phyloP scores from a whole-genome alignment of 768 basidiomycete species.

The Lactarius hatsudake region DNA sequence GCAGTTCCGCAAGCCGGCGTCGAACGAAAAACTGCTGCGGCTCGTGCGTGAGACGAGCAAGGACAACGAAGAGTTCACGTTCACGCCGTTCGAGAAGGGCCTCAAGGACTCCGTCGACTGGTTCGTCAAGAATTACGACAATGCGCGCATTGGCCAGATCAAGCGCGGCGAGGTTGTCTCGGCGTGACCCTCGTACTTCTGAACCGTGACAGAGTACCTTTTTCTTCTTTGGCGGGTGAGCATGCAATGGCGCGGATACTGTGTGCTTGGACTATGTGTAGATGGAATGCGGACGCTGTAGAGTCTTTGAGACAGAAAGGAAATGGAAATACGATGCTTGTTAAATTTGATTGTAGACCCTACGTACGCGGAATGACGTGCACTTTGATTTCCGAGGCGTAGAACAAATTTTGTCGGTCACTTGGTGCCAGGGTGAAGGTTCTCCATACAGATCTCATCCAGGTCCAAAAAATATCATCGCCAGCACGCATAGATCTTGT shows the following conservation, averaged over 20 bases:
- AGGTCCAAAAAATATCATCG: too few relatives aligned
- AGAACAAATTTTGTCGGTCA: neutral
- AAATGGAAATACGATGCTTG: neutral
- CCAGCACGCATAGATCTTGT: neutral
- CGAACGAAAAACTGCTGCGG: slow-evolving; percentile 70
- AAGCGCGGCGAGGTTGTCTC: slow-evolving; percentile 12
- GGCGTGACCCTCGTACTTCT: neutral
- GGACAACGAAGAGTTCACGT: slow-evolving; percentile 75
- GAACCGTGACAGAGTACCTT: neutral
- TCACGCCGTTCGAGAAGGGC: slow-evolving; percentile 78
- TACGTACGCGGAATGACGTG: neutral
- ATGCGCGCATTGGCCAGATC: slow-evolving; percentile 55
- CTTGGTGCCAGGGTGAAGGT: neutral
- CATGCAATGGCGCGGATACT: neutral
- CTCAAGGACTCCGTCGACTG: slow-evolving; percentile 75
- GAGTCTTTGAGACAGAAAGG: neutral
- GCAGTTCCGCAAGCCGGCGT: slow-evolving; percentile 93
- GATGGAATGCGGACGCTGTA: slow-evolving; percentile 1
- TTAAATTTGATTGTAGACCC: neutral
- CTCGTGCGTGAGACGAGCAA: slow-evolving; percentile 34
- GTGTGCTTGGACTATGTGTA: neutral
- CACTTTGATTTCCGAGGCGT: too few relatives aligned
- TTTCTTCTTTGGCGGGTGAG: neutral
- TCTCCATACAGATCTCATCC: neutral
- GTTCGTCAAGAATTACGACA: slow-evolving; percentile 80